Evolutionary conservation across 768 basidiomycete genomes (phyloP).

Genomic region (Kwoniella sp.): DNA sequence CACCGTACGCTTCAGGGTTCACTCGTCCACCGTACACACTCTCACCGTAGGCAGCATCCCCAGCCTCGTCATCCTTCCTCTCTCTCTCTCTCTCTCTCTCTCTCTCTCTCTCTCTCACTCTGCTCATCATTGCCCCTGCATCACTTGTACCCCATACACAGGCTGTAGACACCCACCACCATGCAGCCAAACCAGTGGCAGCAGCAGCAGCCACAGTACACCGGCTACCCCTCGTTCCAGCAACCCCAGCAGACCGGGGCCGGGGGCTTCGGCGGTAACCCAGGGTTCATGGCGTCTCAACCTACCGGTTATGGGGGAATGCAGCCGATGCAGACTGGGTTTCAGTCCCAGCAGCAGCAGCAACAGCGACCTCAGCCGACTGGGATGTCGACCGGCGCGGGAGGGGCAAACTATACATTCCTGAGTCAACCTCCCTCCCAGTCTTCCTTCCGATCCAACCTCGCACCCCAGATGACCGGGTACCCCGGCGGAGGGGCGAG

Average conservation of each 20-base stretch:
- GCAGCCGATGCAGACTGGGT: slow-evolving; percentile 22
- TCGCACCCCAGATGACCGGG: slow-evolving; percentile 36
- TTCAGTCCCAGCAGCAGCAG: slow-evolving; percentile 20
- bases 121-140: background rate
- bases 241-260: slow-evolving; percentile 38
- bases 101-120: background rate
- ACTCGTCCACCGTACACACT: too few relatives aligned
- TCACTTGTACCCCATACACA: background rate
- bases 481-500: slow-evolving; percentile 23
- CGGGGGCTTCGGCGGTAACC: slow-evolving; percentile 20
- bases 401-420: slow-evolving; percentile 28
- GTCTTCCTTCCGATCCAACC: slow-evolving; percentile 27
- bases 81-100: background rate
- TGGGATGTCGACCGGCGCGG: slow-evolving; percentile 2
- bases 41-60: background rate
- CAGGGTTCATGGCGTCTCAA: slow-evolving; percentile 17
- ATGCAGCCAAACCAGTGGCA: slow-evolving; percentile 32
- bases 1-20: slow-evolving; percentile 7
- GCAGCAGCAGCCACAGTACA: slow-evolving; percentile 20
- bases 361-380: slow-evolving; percentile 24
- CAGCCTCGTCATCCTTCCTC: background rate
- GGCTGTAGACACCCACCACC: background rate
- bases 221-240: slow-evolving; percentile 14
- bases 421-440: slow-evolving; percentile 26
- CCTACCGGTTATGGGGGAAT: slow-evolving; percentile 16